Evolutionary conservation across 2,329 filamentous ascomycete species (phyloP).

Genomic region (Clarireedia paspali): DNA sequence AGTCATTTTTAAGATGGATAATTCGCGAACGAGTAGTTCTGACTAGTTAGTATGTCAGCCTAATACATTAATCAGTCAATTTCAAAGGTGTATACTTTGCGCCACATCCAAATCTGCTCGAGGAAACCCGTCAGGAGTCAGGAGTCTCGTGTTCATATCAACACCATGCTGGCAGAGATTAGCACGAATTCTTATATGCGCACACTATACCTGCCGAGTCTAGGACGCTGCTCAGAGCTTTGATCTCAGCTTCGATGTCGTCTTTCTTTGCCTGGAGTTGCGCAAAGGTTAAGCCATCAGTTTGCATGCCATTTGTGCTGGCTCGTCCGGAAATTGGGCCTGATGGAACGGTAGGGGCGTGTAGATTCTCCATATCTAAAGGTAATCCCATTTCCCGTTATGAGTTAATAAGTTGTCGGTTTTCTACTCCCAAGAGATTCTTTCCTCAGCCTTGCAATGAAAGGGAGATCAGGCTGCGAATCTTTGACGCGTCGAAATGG

Average conservation of each 20-base stretch:
- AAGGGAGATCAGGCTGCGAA: constrained; percentile 15
- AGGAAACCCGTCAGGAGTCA: constrained; percentile 86
- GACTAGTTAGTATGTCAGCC: constrained; percentile 44
- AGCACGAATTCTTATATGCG: constrained; percentile 3
- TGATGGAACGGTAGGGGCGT: constrained; percentile 66
- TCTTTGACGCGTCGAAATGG: constrained; percentile 7
- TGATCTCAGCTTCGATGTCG: constrained; percentile 76
- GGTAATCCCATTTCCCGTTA: constrained; percentile 23
- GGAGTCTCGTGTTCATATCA: constrained; percentile 81
- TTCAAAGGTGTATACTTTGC: constrained; percentile 56
- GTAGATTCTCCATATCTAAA: constrained; percentile 54
- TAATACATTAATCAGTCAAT: neutral
- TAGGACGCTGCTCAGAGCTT: constrained; percentile 76
- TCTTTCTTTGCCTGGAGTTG: constrained; percentile 83
- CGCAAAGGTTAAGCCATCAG: constrained; percentile 58
- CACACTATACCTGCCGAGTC: constrained; percentile 58
- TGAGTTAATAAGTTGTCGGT: neutral
- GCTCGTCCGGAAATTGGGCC: constrained; percentile 60
- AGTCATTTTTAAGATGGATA: constrained; percentile 84
- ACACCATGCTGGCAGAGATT: constrained; percentile 65
- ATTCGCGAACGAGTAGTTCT: constrained; percentile 89
- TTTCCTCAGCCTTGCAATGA: constrained; percentile 5
- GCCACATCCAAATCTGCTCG: constrained; percentile 90
- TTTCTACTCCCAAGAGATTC: neutral
- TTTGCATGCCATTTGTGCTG: constrained; percentile 52